Evolutionary conservation across 495 filamentous ascomycete species (phyloP).

Genomic region (Parachaetomium inaequale): DNA sequence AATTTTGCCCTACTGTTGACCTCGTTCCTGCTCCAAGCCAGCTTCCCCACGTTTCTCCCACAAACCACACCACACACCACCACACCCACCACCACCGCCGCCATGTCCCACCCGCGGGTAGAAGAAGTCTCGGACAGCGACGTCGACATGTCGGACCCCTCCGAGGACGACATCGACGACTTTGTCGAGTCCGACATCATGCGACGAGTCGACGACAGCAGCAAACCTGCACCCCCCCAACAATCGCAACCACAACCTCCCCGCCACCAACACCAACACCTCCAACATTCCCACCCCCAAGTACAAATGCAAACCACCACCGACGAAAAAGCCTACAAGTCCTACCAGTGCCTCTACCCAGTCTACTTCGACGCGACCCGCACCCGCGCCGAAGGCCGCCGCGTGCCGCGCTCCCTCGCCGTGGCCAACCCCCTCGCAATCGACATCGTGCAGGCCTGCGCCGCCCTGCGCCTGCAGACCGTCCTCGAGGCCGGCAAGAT

Average conservation of each 20-base stretch:
- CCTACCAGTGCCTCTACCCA: slow-evolving; percentile 88
- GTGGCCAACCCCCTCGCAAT: slow-evolving; percentile 83
- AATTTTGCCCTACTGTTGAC: slow-evolving; percentile 18
- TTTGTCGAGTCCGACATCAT: slow-evolving; percentile 50
- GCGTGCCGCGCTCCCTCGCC: slow-evolving; percentile 66
- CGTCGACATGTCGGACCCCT: slow-evolving; percentile 70
- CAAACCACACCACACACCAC: slow-evolving; percentile 7
- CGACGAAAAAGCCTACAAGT: slow-evolving; percentile 60
- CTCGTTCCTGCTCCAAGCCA: slow-evolving; percentile 11
- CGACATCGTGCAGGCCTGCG: slow-evolving; percentile 83
- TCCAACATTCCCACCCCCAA: slow-evolving; percentile 19
- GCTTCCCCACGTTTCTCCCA: slow-evolving; percentile 8
- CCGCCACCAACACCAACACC: slow-evolving; percentile 23
- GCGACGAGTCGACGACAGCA: slow-evolving; percentile 20
- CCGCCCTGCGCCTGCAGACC: slow-evolving; percentile 64
- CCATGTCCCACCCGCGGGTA: slow-evolving; percentile 80
- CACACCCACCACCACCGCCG: slow-evolving; percentile 20
- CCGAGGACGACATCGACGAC: slow-evolving; percentile 62
- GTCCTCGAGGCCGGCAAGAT: slow-evolving; percentile 87
- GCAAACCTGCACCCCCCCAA: slow-evolving; percentile 5
- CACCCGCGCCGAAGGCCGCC: slow-evolving; percentile 70
- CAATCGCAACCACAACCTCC: slow-evolving; percentile 16
- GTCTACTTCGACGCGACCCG: slow-evolving; percentile 85
- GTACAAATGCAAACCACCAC: slow-evolving; percentile 38
- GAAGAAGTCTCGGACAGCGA: slow-evolving; percentile 87